These are phyloP conservation scores for Zygoascus hellenicus DNA, from an alignment of 1,139 yeast species.

Conservation along the genomic window DNA sequence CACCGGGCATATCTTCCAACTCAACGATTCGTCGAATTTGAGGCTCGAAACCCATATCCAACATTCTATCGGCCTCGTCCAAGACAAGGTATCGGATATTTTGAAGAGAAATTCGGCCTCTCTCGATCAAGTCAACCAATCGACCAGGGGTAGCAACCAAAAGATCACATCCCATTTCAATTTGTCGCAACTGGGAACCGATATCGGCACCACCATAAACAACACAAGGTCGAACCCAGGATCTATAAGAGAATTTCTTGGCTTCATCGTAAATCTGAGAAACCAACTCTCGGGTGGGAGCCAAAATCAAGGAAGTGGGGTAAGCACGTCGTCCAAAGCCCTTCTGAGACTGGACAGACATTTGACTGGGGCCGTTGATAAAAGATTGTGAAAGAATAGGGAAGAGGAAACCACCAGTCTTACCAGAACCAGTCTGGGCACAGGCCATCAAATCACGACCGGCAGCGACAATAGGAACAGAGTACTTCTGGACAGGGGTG, in stretches of 20 bases:
- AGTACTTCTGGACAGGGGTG: constrained; percentile 98
- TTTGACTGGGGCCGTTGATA: constrained; percentile 76
- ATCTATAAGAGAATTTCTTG: constrained; percentile 91
- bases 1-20: constrained; percentile 95
- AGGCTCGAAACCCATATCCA: constrained; percentile 99
- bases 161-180: constrained; percentile 91
- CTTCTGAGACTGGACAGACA: constrained; percentile 46
- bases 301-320: constrained; percentile 93
- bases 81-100: constrained; percentile 90
- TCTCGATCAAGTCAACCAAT: constrained; percentile 88
- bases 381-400: constrained; percentile 93
- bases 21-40: constrained; percentile 98
- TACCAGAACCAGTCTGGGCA: constrained; percentile 99
- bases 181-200: constrained; percentile 76
- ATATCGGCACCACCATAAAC: constrained; percentile 98
- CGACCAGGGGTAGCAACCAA: constrained; percentile 99
- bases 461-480: constrained; percentile 91
- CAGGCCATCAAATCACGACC: constrained; percentile 99
- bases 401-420: constrained; percentile 98
- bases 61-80: constrained; percentile 99
- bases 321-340: constrained; percentile 57
- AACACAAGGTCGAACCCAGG: constrained; percentile 96
- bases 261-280: constrained; percentile 96
- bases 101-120: constrained; percentile 84
- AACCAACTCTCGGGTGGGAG: constrained; percentile 98